Percentiles rank a stretch among this genome's conserved stretches.
These are phyloP conservation scores for Helotiales sp. DNA, from an alignment of 2,329 filamentous ascomycete species.

Conservation along the genomic window DNA sequence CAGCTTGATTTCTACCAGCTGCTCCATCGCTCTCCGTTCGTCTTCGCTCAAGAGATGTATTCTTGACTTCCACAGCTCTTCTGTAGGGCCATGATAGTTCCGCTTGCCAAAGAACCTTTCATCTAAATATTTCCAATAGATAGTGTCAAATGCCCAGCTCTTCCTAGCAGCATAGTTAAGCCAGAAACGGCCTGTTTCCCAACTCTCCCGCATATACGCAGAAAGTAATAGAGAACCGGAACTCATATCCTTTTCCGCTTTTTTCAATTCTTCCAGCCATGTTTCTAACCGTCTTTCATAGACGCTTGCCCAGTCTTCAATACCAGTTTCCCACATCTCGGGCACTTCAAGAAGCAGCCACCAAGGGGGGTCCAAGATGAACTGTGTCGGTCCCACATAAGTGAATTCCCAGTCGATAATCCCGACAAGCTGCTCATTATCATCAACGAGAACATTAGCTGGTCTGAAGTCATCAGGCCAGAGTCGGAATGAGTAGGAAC, in stretches of 20 bases:
- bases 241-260: conserved; percentile 36
- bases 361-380: conserved; percentile 46
- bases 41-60: conserved; percentile 39
- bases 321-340: conserved; percentile 43
- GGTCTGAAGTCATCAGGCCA: too few species aligned
- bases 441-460: too few species aligned
- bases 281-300: conserved; percentile 45
- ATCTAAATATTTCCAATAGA: conserved; percentile 47
- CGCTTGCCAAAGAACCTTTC: conserved; percentile 43
- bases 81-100: conserved; percentile 9
- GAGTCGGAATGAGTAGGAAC: too few species aligned
- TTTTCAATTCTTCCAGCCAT: conserved; percentile 44
- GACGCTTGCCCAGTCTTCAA: conserved; percentile 40
- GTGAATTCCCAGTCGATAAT: too few species aligned
- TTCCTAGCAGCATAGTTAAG: conserved; percentile 47
- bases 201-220: too few species aligned
- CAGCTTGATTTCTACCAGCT: conserved; percentile 43
- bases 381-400: conserved; percentile 51
- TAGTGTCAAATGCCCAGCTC: conserved; percentile 47
- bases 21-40: conserved; percentile 41
- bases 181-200: too few species aligned
- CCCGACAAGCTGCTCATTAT: too few species aligned
- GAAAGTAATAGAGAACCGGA: conserved; percentile 30
- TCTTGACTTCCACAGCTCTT: conserved; percentile 40
- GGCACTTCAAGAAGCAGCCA: conserved; percentile 46